Percentiles rank a stretch among this genome's conserved stretches.
Conservation (phyloP, 257 asterid species). For the Gentiana macrophylla region DNA sequence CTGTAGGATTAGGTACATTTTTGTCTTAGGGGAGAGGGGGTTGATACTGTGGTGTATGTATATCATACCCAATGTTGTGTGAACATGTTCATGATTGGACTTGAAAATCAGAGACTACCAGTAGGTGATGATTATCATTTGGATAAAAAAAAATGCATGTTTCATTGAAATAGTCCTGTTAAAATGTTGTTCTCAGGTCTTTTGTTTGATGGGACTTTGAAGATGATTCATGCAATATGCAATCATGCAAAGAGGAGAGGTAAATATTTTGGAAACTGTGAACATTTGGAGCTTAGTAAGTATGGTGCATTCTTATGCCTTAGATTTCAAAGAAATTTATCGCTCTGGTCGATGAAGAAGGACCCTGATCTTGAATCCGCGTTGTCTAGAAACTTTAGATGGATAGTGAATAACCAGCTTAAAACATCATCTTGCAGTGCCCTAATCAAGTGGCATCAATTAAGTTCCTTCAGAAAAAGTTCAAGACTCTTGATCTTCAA, state of each 20-base stretch:
- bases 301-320: constrained; percentile 9
- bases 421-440: constrained; percentile 63
- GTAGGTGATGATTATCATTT: too few species aligned
- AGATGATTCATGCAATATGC: not conserved
- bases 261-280: constrained; percentile 12
- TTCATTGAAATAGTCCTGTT: too few species aligned
- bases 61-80: too few species aligned
- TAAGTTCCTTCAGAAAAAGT: constrained; percentile 64
- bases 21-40: too few species aligned
- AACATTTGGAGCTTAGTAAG: constrained; percentile 13
- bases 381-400: constrained; percentile 62
- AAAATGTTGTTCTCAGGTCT: too few species aligned
- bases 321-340: constrained; percentile 22
- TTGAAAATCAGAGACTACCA: too few species aligned
- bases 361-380: constrained; percentile 85
- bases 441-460: constrained; percentile 53
- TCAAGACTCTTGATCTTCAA: constrained; percentile 74
- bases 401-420: constrained; percentile 89
- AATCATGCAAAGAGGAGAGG: constrained; percentile 20
- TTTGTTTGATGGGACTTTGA: not conserved
- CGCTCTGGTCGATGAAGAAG: constrained; percentile 96
- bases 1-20: too few species aligned
- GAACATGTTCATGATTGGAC: too few species aligned
- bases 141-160: too few species aligned
- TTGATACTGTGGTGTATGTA: too few species aligned